Conservation (phyloP, 139 green algal genomes). For the Picocystis salinarum region DNA sequence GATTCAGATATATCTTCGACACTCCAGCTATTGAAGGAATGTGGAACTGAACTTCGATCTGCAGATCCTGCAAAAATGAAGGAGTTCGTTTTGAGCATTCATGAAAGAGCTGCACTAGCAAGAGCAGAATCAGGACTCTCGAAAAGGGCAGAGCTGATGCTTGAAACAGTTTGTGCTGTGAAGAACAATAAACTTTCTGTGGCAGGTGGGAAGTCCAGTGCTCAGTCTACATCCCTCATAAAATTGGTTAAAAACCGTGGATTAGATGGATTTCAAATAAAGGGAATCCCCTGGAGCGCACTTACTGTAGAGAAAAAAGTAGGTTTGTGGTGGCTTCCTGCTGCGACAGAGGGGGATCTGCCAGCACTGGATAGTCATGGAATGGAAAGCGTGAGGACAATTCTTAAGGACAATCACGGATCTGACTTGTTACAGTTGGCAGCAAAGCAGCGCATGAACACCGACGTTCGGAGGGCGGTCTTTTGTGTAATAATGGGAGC, state of each 20-base stretch:
- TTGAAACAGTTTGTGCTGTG: constrained; percentile 20
- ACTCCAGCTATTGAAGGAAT: too few species aligned
- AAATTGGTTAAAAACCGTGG: constrained; percentile 17
- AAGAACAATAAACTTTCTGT: constrained; percentile 17
- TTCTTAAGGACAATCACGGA: constrained; percentile 1
- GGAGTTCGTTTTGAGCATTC: constrained; percentile 17
- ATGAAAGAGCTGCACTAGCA: constrained; percentile 4
- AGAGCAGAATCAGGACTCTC: not conserved
- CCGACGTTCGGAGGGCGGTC: constrained; percentile 14
- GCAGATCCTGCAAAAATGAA: constrained; percentile 18
- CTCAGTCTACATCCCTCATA: constrained; percentile 4
- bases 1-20: too few species aligned
- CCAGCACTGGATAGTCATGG: not conserved
- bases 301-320: constrained; percentile 14
- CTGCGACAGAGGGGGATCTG: not conserved
- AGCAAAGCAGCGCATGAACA: constrained; percentile 23
- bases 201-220: not conserved
- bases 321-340: constrained; percentile 19
- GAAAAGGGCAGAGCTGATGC: constrained; percentile 21
- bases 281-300: constrained; percentile 11
- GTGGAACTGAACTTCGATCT: constrained; percentile 8
- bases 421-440: constrained; percentile 15
- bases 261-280: constrained; percentile 13
- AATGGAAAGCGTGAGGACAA: not conserved
- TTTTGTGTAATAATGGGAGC: constrained; percentile 20